Evolutionary conservation across 352 stramenopile genomes (phyloP).

Genomic region (Pythium utonaiense): DNA sequence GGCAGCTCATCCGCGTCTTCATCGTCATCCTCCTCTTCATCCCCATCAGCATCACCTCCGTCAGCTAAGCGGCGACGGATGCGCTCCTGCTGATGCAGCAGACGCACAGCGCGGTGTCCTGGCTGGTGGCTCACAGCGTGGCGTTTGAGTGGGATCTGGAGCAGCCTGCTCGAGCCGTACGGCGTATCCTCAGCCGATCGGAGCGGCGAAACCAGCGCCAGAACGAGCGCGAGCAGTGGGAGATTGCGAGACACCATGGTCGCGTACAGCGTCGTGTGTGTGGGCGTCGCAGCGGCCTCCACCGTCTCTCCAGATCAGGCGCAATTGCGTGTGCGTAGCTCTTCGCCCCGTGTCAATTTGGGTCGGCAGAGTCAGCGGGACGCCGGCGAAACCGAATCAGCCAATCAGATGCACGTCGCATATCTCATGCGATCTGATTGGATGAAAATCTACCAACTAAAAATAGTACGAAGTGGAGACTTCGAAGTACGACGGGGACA

Average conservation of each 20-base stretch:
- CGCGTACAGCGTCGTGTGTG: neutral
- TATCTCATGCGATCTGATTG: conserved; percentile 12
- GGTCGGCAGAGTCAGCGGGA: conserved; percentile 11
- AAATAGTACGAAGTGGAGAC: neutral
- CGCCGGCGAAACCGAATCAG: neutral
- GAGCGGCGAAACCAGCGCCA: neutral
- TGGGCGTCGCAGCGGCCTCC: no score
- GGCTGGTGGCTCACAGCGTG: conserved; percentile 5
- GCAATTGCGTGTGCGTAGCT: neutral
- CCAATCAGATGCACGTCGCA: conserved; percentile 8
- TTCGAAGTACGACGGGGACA: no score
- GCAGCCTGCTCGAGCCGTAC: conserved; percentile 8
- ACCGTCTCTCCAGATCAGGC: no score
- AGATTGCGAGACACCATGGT: neutral
- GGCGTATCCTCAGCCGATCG: conserved; percentile 1
- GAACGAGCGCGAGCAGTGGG: conserved; percentile 6
- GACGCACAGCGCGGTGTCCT: conserved; percentile 15
- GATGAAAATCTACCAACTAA: conserved; percentile 1
- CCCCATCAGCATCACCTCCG: neutral
- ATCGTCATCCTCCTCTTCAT: neutral
- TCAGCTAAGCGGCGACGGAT: conserved; percentile 37
- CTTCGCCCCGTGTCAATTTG: conserved; percentile 7
- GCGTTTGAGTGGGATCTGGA: conserved; percentile 28
- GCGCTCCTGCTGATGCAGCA: conserved; percentile 44
- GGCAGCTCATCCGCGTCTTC: neutral